Percentiles rank a stretch among this genome's conserved stretches.
Evolutionary conservation across 75 land plant genomes (phyloP).

Genomic region (Picea sitchensis): DNA sequence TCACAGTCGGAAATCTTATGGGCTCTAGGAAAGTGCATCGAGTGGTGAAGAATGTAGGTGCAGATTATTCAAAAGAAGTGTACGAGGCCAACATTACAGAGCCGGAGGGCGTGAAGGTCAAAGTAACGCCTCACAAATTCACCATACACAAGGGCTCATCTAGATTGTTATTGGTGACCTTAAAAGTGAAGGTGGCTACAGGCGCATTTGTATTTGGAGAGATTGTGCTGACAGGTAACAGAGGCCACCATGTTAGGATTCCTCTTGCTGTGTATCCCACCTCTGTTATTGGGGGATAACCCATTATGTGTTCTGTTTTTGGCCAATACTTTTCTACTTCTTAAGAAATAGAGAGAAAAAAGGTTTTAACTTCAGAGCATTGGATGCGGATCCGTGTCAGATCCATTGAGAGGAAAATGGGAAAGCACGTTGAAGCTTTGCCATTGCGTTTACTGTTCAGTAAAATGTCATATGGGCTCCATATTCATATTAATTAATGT

Average conservation of each 20-base stretch:
- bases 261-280: conserved; percentile 45
- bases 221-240: conserved; percentile 41
- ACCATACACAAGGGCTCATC: conserved; percentile 11
- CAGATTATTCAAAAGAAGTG: conserved; percentile 16
- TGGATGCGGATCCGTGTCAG: no score
- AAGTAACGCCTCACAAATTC: conserved; percentile 38
- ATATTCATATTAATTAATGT: no score
- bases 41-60: conserved; percentile 36
- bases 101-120: conserved; percentile 47
- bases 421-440: no score
- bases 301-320: no score
- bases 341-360: no score
- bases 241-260: conserved; percentile 46
- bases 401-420: no score
- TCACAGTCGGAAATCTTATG: conserved; percentile 46
- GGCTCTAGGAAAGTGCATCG: conserved; percentile 46
- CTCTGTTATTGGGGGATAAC: background rate
- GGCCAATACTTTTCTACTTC: no score
- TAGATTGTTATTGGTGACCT: conserved; percentile 20
- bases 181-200: conserved; percentile 27
- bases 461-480: no score
- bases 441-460: no score
- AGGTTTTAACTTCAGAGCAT: no score
- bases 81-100: conserved; percentile 27
- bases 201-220: conserved; percentile 48